Evolutionary conservation across 768 basidiomycete species (phyloP).

Genomic region (Boletus insuetus): DNA sequence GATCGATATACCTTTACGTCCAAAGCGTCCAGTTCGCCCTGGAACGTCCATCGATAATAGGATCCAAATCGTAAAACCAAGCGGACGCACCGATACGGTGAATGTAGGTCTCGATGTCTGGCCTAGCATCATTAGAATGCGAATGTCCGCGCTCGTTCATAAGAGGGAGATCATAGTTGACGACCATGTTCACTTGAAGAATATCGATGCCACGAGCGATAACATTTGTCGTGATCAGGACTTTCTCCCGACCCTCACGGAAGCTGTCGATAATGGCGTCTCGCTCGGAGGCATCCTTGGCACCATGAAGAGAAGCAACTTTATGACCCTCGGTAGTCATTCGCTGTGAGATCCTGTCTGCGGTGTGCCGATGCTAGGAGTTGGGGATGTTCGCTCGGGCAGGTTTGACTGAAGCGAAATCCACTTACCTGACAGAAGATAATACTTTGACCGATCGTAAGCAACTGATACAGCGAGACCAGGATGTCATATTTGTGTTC

Average conservation of each 20-base stretch:
- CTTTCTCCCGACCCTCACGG: slow-evolving; percentile 94
- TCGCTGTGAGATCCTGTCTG: slow-evolving; percentile 85
- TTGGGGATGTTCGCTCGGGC: not conserved
- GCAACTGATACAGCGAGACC: slow-evolving; percentile 80
- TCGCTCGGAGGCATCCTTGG: slow-evolving; percentile 86
- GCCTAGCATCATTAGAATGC: slow-evolving; percentile 50
- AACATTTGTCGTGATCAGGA: slow-evolving; percentile 98
- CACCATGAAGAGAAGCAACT: slow-evolving; percentile 93
- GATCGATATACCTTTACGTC: slow-evolving; percentile 94
- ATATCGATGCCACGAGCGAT: slow-evolving; percentile 98
- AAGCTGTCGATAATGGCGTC: slow-evolving; percentile 93
- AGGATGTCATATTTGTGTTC: slow-evolving; percentile 95
- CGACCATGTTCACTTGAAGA: slow-evolving; percentile 99
- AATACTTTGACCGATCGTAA: slow-evolving; percentile 97
- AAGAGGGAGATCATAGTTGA: slow-evolving; percentile 94
- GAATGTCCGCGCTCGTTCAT: slow-evolving; percentile 63
- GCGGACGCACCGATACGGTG: slow-evolving; percentile 84
- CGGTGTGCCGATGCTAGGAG: slow-evolving; percentile 79
- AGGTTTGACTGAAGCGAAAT: not conserved
- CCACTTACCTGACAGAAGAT: slow-evolving; percentile 88
- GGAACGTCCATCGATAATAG: slow-evolving; percentile 1
- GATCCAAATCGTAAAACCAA: not conserved
- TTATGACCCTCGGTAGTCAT: slow-evolving; percentile 95
- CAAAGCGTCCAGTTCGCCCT: slow-evolving; percentile 98
- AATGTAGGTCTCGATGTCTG: slow-evolving; percentile 96